Base-by-base conservation (phyloP, 805 yeast genomes). In the Ogataea henricii region DNA sequence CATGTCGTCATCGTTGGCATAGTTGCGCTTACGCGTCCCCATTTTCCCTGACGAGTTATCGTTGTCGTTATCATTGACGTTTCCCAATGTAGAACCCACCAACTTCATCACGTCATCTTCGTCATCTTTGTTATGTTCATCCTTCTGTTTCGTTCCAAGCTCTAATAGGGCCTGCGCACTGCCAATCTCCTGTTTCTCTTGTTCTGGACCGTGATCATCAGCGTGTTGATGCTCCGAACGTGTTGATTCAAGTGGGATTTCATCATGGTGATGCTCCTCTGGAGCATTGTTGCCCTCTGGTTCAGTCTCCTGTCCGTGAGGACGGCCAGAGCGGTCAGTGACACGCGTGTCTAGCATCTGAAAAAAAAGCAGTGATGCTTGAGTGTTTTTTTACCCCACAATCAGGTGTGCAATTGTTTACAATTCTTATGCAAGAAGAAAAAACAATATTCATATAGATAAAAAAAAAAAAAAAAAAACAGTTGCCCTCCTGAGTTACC, bases 21-120 rank as follows among this genome's bases (percentile, higher is more conserved):
- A 55, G 17, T 54, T 56, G 34, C 72, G 56, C 51, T 68, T 70
- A 29, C 52, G 56, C 12, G 54, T 36, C 16, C 43, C 30, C 18
- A 37, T 37, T 27, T 54, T 54, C 4, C 20, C 33, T 10, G 42
- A 26, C 32, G 42, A n/a, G 33, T 39, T 39, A 3, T 39, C 42
- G 25, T 17, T 33, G 25, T 51, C 53, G 45, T 44, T 52, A 14
- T 72, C 42, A 18, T 17, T 33, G 25, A 49, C 53, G 45, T 44
- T 52, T n/a, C 72, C 79, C 35, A 84, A 64, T 1, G 83, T 77
- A 6, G 84, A 86, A 16, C 86, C 89, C 12, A 85, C 92, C 55
- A 79, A 79, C 46, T 79, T 76, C 79, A 86, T 74, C 14, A 87
- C 90, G 0, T 90, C 94, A 14, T 87, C 94, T 58, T 85, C 94